Evolutionary conservation across 768 basidiomycete genomes (phyloP).

Genomic region (Harrya chromipes): DNA sequence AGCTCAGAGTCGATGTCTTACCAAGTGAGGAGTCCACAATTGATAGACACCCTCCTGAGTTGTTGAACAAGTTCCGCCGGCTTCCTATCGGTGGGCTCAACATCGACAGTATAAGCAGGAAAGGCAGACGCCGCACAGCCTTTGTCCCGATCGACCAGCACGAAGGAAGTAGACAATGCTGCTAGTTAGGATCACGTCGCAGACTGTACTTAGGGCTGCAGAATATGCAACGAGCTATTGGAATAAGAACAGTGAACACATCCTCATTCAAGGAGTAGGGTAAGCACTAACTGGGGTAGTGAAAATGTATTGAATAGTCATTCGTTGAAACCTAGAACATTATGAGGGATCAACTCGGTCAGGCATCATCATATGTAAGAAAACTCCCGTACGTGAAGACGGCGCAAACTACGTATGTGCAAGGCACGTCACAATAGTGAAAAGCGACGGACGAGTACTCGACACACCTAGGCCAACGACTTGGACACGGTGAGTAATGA

Average conservation of each 20-base stretch:
- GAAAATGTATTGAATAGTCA: slow-evolving; percentile 1
- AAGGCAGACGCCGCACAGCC: background rate
- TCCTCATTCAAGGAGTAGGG: background rate
- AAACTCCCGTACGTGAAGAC: background rate
- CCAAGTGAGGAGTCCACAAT: slow-evolving; percentile 6
- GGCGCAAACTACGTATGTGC: background rate
- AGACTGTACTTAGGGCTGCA: background rate
- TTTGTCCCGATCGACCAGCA: background rate
- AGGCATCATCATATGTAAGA: background rate
- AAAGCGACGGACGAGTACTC: background rate
- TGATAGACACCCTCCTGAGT: slow-evolving; percentile 1
- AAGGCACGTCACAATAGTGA: background rate
- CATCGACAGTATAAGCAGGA: background rate
- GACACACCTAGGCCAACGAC: slow-evolving; percentile 7
- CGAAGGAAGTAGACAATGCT: slow-evolving; percentile 6
- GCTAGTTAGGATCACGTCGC: slow-evolving; percentile 1
- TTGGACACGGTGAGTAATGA: slow-evolving; percentile 2
- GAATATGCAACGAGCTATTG: slow-evolving; percentile 1
- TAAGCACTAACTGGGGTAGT: slow-evolving; percentile 1
- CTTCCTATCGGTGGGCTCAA: background rate
- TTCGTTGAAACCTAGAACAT: background rate
- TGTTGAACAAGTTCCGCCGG: background rate
- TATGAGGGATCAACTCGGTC: background rate
- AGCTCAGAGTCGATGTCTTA: background rate
- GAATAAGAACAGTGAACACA: background rate